Conservation (phyloP, 371 early-diverging fungal genomes). For the Mucor piriformis region DNA sequence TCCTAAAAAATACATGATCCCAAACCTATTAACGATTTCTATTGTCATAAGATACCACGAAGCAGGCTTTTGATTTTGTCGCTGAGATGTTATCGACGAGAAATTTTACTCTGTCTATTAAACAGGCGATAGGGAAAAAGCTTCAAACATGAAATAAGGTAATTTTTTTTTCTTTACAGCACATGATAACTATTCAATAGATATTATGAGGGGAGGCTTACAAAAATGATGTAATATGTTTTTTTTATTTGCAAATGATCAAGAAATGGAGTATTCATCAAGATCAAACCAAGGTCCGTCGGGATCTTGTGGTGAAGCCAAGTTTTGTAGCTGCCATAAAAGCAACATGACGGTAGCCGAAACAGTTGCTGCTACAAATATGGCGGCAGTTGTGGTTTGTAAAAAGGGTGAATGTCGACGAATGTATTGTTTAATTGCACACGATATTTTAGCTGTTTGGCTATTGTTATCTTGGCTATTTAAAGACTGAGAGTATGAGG, state of each 20-base stretch:
- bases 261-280: slow-evolving; percentile 1
- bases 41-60: no score
- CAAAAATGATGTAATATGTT: not conserved
- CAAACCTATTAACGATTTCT: no score
- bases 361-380: slow-evolving; percentile 48
- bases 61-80: no score
- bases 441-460: slow-evolving; percentile 16
- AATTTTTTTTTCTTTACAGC: not conserved
- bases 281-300: slow-evolving; percentile 48
- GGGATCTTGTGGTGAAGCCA: slow-evolving; percentile 39
- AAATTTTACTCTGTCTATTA: no score
- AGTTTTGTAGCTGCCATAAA: slow-evolving; percentile 49
- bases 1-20: no score
- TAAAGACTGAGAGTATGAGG: slow-evolving; percentile 15
- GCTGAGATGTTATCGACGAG: no score
- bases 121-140: no score
- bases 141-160: no score
- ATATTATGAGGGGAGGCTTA: not conserved
- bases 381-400: slow-evolving; percentile 42
- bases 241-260: not conserved
- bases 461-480: slow-evolving; percentile 4
- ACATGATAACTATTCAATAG: no score
- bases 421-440: slow-evolving; percentile 26
- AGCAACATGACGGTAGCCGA: slow-evolving; percentile 48
- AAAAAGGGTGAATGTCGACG: slow-evolving; percentile 36